phyloP scores from a whole-genome alignment of 208 protist genomes.

The Trichomonas vaginalis region DNA sequence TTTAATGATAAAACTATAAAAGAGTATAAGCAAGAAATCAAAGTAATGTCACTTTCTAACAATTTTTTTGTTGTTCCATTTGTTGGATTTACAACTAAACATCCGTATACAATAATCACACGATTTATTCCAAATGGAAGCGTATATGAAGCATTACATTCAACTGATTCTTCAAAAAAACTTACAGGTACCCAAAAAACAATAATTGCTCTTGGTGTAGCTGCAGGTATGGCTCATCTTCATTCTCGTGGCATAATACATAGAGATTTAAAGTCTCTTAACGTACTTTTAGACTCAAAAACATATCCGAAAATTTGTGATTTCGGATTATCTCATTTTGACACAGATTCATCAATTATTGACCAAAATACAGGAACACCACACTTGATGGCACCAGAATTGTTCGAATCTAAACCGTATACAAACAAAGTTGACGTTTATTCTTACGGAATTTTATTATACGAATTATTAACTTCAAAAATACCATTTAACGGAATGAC shows the following conservation, averaged over 20 bases:
- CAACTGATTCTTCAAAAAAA: background rate
- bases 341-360: background rate
- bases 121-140: background rate
- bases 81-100: background rate
- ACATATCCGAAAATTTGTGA: background rate
- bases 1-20: background rate
- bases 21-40: background rate
- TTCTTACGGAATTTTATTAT: background rate
- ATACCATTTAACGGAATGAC: background rate
- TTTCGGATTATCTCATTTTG: background rate
- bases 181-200: background rate
- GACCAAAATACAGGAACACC: background rate
- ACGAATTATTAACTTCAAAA: background rate
- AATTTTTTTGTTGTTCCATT: background rate
- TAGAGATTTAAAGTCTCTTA: background rate
- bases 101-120: background rate
- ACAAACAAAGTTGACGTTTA: background rate
- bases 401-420: background rate
- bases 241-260: background rate
- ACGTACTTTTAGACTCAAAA: background rate
- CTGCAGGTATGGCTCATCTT: background rate
- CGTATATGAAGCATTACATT: background rate
- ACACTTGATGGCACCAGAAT: background rate
- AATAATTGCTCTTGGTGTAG: background rate
- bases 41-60: background rate